Conservation (phyloP, 352 stramenopile species). For the Globisporangium iwayamae region DNA sequence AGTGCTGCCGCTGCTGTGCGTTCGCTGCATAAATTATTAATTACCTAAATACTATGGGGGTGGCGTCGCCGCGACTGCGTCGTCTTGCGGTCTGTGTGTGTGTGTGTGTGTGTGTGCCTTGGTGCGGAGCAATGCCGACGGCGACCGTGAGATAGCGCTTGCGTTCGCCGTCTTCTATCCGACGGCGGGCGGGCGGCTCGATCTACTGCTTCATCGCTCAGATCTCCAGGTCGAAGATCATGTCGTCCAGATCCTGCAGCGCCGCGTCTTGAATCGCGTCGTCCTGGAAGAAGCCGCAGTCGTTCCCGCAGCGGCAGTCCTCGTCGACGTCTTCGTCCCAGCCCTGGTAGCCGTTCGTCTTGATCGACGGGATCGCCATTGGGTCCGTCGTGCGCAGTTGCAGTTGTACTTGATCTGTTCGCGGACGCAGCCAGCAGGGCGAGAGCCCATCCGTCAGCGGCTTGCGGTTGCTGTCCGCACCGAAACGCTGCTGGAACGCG, state of each 20-base stretch:
- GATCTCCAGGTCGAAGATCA: conserved; percentile 74
- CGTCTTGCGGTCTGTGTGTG: background rate
- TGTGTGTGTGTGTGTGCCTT: background rate
- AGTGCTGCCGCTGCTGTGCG: background rate
- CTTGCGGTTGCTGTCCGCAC: background rate
- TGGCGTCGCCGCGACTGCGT: background rate
- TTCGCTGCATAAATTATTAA: conserved; percentile 6
- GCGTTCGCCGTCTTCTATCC: background rate
- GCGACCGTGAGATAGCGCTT: background rate
- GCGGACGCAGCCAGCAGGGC: conserved; percentile 7
- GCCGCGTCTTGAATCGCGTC: conserved; percentile 7
- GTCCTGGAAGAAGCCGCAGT: conserved; percentile 33
- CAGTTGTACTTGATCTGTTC: background rate
- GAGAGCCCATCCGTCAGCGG: background rate
- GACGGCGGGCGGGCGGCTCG: background rate
- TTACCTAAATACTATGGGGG: conserved; percentile 11
- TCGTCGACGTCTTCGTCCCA: conserved; percentile 29
- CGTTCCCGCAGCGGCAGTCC: conserved; percentile 41
- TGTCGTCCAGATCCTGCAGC: conserved; percentile 28
- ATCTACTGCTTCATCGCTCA: conserved; percentile 15
- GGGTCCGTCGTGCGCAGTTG: conserved; percentile 19
- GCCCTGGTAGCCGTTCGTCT: conserved; percentile 14
- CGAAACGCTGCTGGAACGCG: conserved; percentile 19
- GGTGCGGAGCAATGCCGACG: background rate
- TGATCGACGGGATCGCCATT: conserved; percentile 31